phyloP scores from a whole-genome alignment of 352 stramenopile genomes.

The Phytophthora ramorum region DNA sequence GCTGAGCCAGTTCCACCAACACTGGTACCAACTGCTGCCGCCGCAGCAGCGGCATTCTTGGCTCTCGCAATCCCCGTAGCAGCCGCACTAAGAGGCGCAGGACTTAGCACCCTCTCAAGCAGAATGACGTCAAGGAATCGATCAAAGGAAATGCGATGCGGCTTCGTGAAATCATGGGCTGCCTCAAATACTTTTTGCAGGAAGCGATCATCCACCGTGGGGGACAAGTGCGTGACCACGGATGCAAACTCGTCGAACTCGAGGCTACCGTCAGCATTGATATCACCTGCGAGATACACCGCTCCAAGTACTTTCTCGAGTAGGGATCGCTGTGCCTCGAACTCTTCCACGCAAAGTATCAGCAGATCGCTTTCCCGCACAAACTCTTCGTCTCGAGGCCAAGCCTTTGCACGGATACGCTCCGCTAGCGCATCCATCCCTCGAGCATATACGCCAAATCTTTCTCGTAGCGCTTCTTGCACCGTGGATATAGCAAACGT shows the following conservation, averaged over 20 bases:
- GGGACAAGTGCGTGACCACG: conserved; percentile 64
- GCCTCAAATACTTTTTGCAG: conserved; percentile 68
- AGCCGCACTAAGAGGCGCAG: conserved; percentile 25
- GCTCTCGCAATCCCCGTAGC: conserved; percentile 25
- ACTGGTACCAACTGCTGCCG: neutral
- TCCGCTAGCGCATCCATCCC: conserved; percentile 51
- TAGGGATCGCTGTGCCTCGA: conserved; percentile 45
- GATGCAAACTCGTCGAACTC: conserved; percentile 81
- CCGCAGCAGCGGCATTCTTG: conserved; percentile 26
- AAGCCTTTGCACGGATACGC: conserved; percentile 47
- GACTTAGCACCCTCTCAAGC: conserved; percentile 57
- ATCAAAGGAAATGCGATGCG: conserved; percentile 65
- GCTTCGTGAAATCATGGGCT: conserved; percentile 65
- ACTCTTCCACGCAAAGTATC: conserved; percentile 70
- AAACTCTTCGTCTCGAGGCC: conserved; percentile 61
- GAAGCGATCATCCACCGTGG: conserved; percentile 59
- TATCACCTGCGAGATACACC: conserved; percentile 71
- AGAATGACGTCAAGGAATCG: conserved; percentile 69
- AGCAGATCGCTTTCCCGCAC: conserved; percentile 70
- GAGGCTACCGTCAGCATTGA: conserved; percentile 72
- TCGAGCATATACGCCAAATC: conserved; percentile 73
- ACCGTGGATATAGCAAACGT: conserved; percentile 55
- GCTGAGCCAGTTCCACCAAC: neutral
- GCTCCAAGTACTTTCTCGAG: conserved; percentile 79
- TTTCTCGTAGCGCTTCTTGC: conserved; percentile 61